Evolutionary conservation across 148 eudicot species (phyloP).

Genomic region (Euryodendron excelsum): DNA sequence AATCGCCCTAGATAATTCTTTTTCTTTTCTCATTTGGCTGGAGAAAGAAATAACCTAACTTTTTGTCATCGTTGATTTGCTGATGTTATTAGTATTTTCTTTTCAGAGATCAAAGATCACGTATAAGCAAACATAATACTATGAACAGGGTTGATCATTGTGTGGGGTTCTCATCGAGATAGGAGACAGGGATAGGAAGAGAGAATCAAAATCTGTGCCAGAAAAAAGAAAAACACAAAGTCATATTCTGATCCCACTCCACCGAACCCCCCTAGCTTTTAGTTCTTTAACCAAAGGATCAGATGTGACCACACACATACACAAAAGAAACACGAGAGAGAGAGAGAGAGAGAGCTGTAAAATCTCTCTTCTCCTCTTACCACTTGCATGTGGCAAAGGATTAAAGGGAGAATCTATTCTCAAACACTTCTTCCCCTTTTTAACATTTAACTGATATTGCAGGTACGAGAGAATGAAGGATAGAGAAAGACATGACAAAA

Average conservation of each 20-base stretch:
- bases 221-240: no score
- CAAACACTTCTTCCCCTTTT: conserved; percentile 5
- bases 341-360: no score
- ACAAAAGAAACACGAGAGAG: no score
- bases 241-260: no score
- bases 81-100: not conserved
- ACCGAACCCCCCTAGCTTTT: conserved; percentile 31
- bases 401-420: conserved; percentile 28
- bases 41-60: not conserved
- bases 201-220: no score
- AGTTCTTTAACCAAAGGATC: conserved; percentile 34
- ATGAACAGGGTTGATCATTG: conserved; percentile 15
- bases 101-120: not conserved
- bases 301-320: conserved; percentile 44
- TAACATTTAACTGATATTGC: conserved; percentile 20
- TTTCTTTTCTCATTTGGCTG: not conserved
- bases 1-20: not conserved
- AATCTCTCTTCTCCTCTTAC: conserved; percentile 22
- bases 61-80: not conserved
- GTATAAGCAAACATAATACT: not conserved
- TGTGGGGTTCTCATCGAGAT: conserved; percentile 40
- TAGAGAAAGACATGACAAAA: conserved; percentile 36
- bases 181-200: conserved; percentile 26
- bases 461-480: conserved; percentile 25
- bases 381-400: conserved; percentile 16